A percentile compares a stretch with the other conserved stretches of the same genome.
Conservation (phyloP, 345 rosid species). For the Reutealis trisperma region DNA sequence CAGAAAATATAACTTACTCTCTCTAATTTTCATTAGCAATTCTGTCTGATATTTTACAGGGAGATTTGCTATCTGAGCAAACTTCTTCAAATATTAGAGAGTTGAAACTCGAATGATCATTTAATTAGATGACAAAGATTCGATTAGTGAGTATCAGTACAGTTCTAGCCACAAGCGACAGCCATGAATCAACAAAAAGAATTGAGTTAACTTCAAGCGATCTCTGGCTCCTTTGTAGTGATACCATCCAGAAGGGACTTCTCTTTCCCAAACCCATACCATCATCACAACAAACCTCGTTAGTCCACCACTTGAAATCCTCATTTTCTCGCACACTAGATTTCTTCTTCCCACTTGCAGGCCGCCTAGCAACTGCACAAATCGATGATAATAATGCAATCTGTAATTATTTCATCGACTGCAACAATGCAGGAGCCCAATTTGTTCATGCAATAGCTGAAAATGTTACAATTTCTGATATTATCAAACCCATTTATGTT, state of each 20-base stretch:
- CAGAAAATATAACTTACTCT: too few species aligned
- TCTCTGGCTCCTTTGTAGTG: neutral
- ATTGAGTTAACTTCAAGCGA: constrained; percentile 7
- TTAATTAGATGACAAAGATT: too few species aligned
- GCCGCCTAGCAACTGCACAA: constrained; percentile 34
- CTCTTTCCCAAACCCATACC: constrained; percentile 25
- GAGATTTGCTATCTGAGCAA: too few species aligned
- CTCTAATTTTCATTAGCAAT: too few species aligned
- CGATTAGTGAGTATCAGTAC: too few species aligned
- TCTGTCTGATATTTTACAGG: too few species aligned
- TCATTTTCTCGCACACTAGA: constrained; percentile 40
- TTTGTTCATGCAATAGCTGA: constrained; percentile 39
- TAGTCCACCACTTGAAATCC: constrained; percentile 27
- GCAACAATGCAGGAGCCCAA: constrained; percentile 31
- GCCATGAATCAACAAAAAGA: neutral
- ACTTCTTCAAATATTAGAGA: too few species aligned
- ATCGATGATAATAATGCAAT: constrained; percentile 32
- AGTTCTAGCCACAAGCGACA: too few species aligned
- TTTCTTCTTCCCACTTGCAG: constrained; percentile 41
- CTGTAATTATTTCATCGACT: constrained; percentile 19
- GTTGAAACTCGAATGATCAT: too few species aligned
- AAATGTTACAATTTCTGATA: constrained; percentile 32
- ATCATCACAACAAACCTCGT: neutral
- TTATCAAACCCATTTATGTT: constrained; percentile 31
- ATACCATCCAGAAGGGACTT: constrained; percentile 21